Percentiles rank a stretch among this genome's conserved stretches.
phyloP scores from a whole-genome alignment of 1,139 yeast species.

The Taphrina communis region DNA sequence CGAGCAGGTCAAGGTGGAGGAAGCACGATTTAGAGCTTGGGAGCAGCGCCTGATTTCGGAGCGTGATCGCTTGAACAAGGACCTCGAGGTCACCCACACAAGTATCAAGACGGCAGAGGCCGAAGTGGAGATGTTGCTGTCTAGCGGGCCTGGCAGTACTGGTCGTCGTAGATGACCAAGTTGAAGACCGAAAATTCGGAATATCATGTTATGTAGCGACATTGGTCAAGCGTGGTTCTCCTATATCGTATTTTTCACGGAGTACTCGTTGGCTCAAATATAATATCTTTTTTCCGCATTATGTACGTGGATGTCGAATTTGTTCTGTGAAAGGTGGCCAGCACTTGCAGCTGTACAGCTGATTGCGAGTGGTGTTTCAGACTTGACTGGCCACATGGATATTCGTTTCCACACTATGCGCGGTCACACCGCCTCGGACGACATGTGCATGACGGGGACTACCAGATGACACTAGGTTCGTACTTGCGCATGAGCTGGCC shows the following conservation, averaged over 20 bases:
- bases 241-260: not conserved
- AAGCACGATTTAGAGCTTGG: constrained; percentile 97
- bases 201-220: constrained; percentile 3
- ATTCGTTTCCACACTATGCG: too few species aligned
- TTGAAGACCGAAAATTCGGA: not conserved
- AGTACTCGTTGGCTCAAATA: not conserved
- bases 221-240: not conserved
- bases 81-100: constrained; percentile 81
- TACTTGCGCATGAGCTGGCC: constrained; percentile 7
- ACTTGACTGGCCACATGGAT: too few species aligned
- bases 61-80: constrained; percentile 91
- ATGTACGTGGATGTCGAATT: too few species aligned
- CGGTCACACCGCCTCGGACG: too few species aligned
- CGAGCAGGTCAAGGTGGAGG: constrained; percentile 97
- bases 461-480: not conserved
- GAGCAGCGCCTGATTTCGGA: constrained; percentile 94
- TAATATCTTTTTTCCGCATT: not conserved
- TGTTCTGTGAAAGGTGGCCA: too few species aligned
- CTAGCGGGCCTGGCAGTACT: constrained; percentile 27
- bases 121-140: constrained; percentile 34
- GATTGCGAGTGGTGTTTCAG: too few species aligned
- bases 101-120: constrained; percentile 37
- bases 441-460: not conserved
- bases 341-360: too few species aligned
- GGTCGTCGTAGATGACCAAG: constrained; percentile 27